Percentiles rank a stretch among this genome's conserved stretches.
phyloP scores from a whole-genome alignment of 73 alveolate species.

The Blepharisma stoltei region DNA sequence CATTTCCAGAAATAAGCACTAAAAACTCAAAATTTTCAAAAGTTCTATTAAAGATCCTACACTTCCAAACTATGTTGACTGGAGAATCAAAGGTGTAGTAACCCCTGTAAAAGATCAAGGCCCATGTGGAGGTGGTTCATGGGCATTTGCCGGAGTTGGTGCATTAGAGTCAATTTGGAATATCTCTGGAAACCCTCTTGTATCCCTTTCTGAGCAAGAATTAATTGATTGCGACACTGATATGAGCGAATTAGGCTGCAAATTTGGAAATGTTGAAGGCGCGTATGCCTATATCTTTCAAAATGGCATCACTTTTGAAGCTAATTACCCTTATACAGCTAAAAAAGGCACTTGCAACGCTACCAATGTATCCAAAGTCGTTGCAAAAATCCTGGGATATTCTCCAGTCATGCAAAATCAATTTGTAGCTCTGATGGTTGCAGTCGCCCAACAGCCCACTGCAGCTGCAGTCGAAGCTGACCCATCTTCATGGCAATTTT shows the following conservation, averaged over 20 bases:
- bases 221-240: conserved; percentile 57
- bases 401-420: conserved; percentile 15
- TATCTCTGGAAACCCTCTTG: conserved; percentile 21
- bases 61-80: conserved; percentile 55
- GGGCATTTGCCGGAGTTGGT: conserved; percentile 81
- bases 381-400: neutral
- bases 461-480: conserved; percentile 71
- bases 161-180: conserved; percentile 44
- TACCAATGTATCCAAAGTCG: neutral
- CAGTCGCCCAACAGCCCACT: conserved; percentile 66
- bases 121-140: conserved; percentile 81
- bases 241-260: conserved; percentile 49
- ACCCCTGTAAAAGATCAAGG: conserved; percentile 76
- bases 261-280: conserved; percentile 52
- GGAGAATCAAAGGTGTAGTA: conserved; percentile 66
- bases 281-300: conserved; percentile 25
- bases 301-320: conserved; percentile 55
- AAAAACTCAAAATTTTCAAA: neutral
- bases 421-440: conserved; percentile 43
- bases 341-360: conserved; percentile 36
- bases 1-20: neutral
- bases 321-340: conserved; percentile 76
- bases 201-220: conserved; percentile 52
- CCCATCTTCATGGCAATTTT: conserved; percentile 49
- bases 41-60: neutral